Base-by-base conservation (phyloP, 805 yeast genomes). In the Myxozyma sirexii region DNA sequence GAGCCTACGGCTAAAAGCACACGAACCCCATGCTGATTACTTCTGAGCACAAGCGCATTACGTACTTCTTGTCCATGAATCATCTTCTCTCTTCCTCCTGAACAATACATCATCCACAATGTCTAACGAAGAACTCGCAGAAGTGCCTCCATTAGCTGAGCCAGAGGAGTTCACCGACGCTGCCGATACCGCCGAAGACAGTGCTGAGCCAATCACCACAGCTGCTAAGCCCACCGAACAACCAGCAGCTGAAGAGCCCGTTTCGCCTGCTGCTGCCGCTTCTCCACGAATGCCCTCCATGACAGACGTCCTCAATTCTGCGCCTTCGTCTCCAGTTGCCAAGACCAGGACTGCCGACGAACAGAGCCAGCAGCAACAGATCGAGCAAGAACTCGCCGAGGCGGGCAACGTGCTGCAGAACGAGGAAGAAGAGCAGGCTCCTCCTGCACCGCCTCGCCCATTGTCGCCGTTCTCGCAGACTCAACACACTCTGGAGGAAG, bases 401-500 rank as follows among this genome's bases (percentile, higher is more conserved):
- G 60, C 54, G 19, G 33, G 33, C 33, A 29, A 10, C 33, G 10
- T 7, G 67, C 53, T 19, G 62, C 52, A 12, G 60, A 43, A 6
- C 33, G 63, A 3, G 24, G 59, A 55, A 17, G 50, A 56, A 17
- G 49, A 37, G 39, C 26, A 47, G 3, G 78, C 82, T 29, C 84
- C 84, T 13, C 76, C 82, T 23, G 74, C 70, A 61, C 87, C 87
- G 15, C 70, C 76, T 27, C 79, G 93, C 66, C 94, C 94, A 6
- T 72, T 80, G 29, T 81, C 88, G 4, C 87, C 90, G 23, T 76
- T 78, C 41, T 75, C 82, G 29, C 77, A 79, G 66, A 79, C 85
- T 37, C 75, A 79, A 62, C 76, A 80, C 51, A 86, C 89, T 43
- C 78, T 93, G 63, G 79, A 80, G 67, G 96, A 90, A 23, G 97